A percentile compares a stretch with the other conserved stretches of the same genome.
Evolutionary conservation across 768 basidiomycete genomes (phyloP).

Genomic region (Cystobasidium onofrii): DNA sequence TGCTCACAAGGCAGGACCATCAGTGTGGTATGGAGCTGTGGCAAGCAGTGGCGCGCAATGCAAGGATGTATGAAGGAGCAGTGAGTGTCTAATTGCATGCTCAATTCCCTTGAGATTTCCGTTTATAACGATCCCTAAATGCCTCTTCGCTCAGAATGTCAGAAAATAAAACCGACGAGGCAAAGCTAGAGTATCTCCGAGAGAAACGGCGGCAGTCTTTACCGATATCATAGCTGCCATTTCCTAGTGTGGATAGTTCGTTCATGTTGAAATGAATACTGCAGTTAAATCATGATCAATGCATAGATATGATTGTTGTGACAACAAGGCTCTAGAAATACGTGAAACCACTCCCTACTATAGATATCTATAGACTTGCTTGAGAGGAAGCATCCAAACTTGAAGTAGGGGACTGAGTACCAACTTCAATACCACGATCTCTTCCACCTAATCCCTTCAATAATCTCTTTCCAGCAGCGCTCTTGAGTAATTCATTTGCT

Average conservation of each 20-base stretch:
- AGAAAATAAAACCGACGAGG: slow-evolving; percentile 13
- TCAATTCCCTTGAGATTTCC: too few species aligned
- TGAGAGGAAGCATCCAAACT: neutral
- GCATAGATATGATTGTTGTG: neutral
- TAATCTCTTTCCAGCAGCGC: slow-evolving; percentile 26
- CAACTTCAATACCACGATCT: slow-evolving; percentile 19
- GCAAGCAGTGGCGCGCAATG: slow-evolving; percentile 58
- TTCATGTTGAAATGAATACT: neutral
- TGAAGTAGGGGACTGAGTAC: neutral
- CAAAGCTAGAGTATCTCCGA: slow-evolving; percentile 11
- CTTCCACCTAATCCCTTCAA: slow-evolving; percentile 28
- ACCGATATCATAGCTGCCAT: neutral
- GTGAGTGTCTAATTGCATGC: slow-evolving; percentile 54
- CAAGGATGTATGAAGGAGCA: slow-evolving; percentile 72
- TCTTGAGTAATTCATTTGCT: slow-evolving; percentile 52
- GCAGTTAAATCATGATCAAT: neutral
- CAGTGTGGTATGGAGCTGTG: slow-evolving; percentile 79
- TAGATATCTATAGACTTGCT: neutral
- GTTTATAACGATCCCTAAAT: too few species aligned
- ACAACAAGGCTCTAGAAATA: neutral
- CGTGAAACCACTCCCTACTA: too few species aligned
- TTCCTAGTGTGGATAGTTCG: too few species aligned
- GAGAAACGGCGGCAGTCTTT: slow-evolving; percentile 19
- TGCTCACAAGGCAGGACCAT: slow-evolving; percentile 72
- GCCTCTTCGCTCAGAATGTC: slow-evolving; percentile 15